A percentile compares a stretch with the other conserved stretches of the same genome.
Evolutionary conservation across 2,329 filamentous ascomycete species (phyloP).

Genomic region (Sporothrix pseudoabietina): DNA sequence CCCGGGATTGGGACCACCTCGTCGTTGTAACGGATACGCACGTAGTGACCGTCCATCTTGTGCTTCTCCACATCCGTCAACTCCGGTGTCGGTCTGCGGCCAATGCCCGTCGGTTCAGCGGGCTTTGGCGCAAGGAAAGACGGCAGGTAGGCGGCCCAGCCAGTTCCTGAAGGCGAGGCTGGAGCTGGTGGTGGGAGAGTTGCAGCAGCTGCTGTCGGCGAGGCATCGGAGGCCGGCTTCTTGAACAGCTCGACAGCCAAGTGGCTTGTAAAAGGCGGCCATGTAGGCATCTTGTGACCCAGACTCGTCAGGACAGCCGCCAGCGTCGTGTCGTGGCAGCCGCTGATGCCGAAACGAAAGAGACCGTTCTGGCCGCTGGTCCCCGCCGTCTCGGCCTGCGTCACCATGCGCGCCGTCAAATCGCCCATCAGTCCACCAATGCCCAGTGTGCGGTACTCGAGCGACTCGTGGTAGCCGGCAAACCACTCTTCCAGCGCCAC

Average conservation of each 20-base stretch:
- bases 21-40: conserved; percentile 91
- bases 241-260: conserved; percentile 89
- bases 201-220: conserved; percentile 34
- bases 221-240: conserved; percentile 41
- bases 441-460: conserved; percentile 85
- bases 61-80: conserved; percentile 60
- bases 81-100: conserved; percentile 59
- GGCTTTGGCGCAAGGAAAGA: conserved; percentile 40
- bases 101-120: conserved; percentile 52
- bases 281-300: conserved; percentile 71
- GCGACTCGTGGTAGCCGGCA: conserved; percentile 77
- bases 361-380: conserved; percentile 38
- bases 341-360: conserved; percentile 76
- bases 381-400: conserved; percentile 56
- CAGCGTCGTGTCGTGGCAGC: conserved; percentile 92
- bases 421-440: conserved; percentile 86
- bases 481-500: conserved; percentile 94
- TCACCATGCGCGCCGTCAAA: conserved; percentile 73
- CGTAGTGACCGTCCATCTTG: conserved; percentile 75
- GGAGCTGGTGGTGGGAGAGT: conserved; percentile 33
- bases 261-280: conserved; percentile 93
- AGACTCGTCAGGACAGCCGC: conserved; percentile 76
- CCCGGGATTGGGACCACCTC: conserved; percentile 77
- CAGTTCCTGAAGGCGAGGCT: conserved; percentile 31
- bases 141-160: conserved; percentile 39